A percentile compares a stretch with the other conserved stretches of the same genome.
These are phyloP conservation scores for Brassica nigra DNA, from an alignment of 345 rosid species.

Conservation along the genomic window DNA sequence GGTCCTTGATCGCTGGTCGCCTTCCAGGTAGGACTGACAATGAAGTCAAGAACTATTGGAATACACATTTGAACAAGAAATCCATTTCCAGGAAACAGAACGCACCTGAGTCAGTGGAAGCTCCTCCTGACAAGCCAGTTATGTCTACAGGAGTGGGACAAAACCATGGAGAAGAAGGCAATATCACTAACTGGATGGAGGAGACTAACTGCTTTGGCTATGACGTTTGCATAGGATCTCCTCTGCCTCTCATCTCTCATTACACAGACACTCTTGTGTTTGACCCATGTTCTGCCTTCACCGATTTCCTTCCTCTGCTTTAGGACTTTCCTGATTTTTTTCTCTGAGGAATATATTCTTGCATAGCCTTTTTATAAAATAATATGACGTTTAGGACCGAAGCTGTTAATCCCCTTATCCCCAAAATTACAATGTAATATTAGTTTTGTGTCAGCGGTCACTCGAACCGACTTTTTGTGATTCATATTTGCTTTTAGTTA, in stretches of 20 bases:
- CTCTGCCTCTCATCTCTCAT: conserved; percentile 37
- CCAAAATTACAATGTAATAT: too few relatives aligned
- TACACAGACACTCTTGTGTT: conserved; percentile 33
- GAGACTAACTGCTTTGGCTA: conserved; percentile 43
- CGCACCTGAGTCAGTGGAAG: conserved; percentile 19
- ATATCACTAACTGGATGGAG: conserved; percentile 42
- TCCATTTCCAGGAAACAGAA: conserved; percentile 42
- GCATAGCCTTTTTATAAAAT: neutral
- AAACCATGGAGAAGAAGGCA: conserved; percentile 29
- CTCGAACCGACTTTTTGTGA: neutral
- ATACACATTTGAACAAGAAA: conserved; percentile 84
- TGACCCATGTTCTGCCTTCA: conserved; percentile 48
- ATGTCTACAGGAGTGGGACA: conserved; percentile 17
- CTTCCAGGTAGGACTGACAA: conserved; percentile 92
- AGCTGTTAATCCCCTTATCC: too few relatives aligned
- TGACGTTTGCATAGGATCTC: conserved; percentile 41
- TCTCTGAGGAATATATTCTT: conserved; percentile 27
- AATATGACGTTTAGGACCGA: too few relatives aligned
- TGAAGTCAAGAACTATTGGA: conserved; percentile 92
- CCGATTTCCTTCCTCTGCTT: conserved; percentile 54
- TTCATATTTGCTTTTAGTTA: neutral
- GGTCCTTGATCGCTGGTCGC: conserved; percentile 84
- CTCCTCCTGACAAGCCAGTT: conserved; percentile 12
- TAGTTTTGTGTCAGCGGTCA: too few relatives aligned
- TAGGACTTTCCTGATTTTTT: conserved; percentile 36